phyloP scores from a whole-genome alignment of 495 filamentous ascomycete genomes.

The Tricharina praecox region DNA sequence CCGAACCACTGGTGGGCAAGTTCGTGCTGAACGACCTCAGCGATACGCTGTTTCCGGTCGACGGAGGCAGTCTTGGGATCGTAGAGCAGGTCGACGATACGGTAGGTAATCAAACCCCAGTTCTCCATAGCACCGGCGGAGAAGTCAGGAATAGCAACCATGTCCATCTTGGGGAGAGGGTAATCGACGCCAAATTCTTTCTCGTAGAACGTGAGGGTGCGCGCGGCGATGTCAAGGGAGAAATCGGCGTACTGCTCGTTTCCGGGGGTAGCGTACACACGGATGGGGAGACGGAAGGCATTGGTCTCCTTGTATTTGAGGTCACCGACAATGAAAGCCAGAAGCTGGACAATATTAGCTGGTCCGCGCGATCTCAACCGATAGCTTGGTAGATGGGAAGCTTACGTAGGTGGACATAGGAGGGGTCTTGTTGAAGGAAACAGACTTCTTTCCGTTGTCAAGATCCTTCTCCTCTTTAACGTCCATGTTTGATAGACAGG shows the following conservation, averaged over 20 bases:
- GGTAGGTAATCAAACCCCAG: constrained; percentile 93
- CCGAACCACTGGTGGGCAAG: constrained; percentile 98
- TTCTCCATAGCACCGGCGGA: constrained; percentile 95
- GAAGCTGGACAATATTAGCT: constrained; percentile 29
- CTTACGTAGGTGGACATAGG: constrained; percentile 55
- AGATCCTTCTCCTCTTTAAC: constrained; percentile 47
- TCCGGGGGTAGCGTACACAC: constrained; percentile 50
- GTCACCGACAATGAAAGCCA: constrained; percentile 61
- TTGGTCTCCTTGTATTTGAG: constrained; percentile 60
- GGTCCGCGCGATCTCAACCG: not conserved
- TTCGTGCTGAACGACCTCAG: constrained; percentile 91
- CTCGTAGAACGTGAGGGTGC: constrained; percentile 55
- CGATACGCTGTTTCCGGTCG: constrained; percentile 82
- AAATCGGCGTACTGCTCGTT: constrained; percentile 50
- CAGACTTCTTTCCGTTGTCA: constrained; percentile 45
- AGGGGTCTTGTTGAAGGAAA: constrained; percentile 57
- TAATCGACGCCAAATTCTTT: constrained; percentile 57
- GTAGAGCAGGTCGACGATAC: constrained; percentile 76
- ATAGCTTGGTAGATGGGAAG: not conserved
- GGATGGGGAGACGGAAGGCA: constrained; percentile 54
- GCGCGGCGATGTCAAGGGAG: constrained; percentile 50
- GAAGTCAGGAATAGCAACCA: constrained; percentile 94
- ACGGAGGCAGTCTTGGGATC: constrained; percentile 85
- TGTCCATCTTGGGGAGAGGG: constrained; percentile 80
- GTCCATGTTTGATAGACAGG: constrained; percentile 70